Conservation (phyloP, 1,139 yeast species). For the Candida sp. region DNA sequence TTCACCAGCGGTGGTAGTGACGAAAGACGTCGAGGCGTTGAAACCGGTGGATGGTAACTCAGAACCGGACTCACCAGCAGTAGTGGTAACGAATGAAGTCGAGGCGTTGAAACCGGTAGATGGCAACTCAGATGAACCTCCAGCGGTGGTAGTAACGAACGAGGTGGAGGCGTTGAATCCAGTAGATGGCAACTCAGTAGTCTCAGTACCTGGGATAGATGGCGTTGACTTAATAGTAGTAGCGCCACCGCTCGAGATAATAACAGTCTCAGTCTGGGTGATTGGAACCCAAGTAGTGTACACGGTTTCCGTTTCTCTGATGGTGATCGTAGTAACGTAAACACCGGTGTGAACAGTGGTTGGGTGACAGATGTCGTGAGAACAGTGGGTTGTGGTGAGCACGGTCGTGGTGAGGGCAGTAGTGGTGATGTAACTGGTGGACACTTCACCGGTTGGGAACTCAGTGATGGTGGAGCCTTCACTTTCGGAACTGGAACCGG, state of each 20-base stretch:
- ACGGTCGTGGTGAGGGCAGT: conserved; percentile 25
- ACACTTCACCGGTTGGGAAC: not conserved
- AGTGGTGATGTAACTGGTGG: conserved; percentile 4
- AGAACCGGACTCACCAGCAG: not conserved
- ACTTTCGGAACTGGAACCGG: not conserved
- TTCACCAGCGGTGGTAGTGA: not conserved
- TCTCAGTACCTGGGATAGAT: not conserved
- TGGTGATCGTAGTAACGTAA: conserved; percentile 30
- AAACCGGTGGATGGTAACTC: not conserved
- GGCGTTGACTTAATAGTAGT: conserved; percentile 2
- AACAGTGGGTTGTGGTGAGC: conserved; percentile 51
- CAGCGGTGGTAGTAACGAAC: not conserved
- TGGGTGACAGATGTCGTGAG: conserved; percentile 31
- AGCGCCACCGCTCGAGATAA: not conserved
- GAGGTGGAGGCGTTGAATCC: not conserved
- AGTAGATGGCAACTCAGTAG: not conserved
- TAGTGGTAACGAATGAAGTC: not conserved
- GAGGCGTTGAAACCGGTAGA: not conserved
- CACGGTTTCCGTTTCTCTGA: conserved; percentile 21
- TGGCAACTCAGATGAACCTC: not conserved
- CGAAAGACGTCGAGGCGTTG: not conserved
- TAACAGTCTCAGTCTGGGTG: conserved; percentile 14
- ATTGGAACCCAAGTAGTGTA: conserved; percentile 21
- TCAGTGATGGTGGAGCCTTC: not conserved
- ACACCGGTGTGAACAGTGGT: conserved; percentile 34